Percentiles rank a stretch among this genome's conserved stretches.
phyloP scores from a whole-genome alignment of 2,329 filamentous ascomycete species.

The Metarhizium humberi region DNA sequence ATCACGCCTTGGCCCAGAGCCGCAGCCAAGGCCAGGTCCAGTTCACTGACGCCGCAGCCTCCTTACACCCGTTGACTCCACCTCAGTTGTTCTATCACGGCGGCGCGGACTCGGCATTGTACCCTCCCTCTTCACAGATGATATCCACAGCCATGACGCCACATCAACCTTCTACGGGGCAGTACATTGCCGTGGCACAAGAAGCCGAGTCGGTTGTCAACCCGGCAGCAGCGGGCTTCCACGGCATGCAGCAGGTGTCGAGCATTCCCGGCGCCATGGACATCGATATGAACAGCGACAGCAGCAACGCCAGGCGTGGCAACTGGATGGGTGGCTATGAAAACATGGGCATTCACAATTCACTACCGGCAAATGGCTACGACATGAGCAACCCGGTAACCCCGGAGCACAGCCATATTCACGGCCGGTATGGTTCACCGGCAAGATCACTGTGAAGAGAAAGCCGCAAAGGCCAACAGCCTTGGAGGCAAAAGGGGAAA shows the following conservation, averaged over 20 bases:
- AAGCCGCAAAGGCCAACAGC: background rate
- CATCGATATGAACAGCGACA: slow-evolving; percentile 2
- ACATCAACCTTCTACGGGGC: background rate
- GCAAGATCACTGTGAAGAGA: background rate
- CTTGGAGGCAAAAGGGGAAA: background rate
- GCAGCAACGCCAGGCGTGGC: background rate
- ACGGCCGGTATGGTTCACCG: background rate
- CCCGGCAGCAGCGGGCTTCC: background rate
- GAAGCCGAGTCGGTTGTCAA: background rate
- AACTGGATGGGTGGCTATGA: slow-evolving; percentile 4
- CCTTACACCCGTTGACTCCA: slow-evolving; percentile 1
- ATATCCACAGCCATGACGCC: slow-evolving; percentile 3
- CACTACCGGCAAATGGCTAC: background rate
- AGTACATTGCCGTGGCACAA: slow-evolving; percentile 1
- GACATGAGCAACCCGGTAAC: background rate
- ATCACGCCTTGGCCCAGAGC: background rate
- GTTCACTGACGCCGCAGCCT: slow-evolving; percentile 1
- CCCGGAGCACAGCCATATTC: slow-evolving; percentile 1
- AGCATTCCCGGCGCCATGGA: slow-evolving; percentile 1
- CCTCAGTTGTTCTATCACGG: slow-evolving; percentile 3
- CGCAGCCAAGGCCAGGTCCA: background rate
- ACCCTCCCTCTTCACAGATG: slow-evolving; percentile 1
- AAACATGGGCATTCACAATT: slow-evolving; percentile 2
- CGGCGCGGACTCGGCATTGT: slow-evolving; percentile 1
- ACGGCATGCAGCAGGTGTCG: background rate